Percentiles rank a stretch among this genome's conserved stretches.
Evolutionary conservation across 257 asterid genomes (phyloP).

Genomic region (Leptodermis oblonga): DNA sequence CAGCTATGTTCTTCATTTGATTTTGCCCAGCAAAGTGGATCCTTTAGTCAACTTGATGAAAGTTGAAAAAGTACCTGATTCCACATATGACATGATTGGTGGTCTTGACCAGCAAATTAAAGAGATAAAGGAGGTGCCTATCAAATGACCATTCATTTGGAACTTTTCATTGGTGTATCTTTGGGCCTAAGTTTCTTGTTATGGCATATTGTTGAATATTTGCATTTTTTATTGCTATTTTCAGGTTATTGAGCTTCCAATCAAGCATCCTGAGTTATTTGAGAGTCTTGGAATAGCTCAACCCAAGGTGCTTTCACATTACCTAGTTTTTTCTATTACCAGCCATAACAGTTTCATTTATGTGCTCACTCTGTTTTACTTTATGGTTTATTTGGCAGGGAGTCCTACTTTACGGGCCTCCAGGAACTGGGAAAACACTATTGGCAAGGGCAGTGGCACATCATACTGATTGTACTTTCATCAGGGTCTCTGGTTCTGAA

Average conservation of each 20-base stretch:
- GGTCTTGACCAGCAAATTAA: slow-evolving; percentile 97
- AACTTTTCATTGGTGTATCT: neutral
- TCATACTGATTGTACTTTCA: slow-evolving; percentile 71
- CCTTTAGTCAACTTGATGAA: slow-evolving; percentile 94
- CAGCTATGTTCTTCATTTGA: slow-evolving; percentile 89
- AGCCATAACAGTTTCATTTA: neutral
- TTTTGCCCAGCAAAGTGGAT: slow-evolving; percentile 92
- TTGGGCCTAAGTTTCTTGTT: neutral
- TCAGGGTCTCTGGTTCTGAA: slow-evolving; percentile 69
- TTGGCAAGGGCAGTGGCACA: slow-evolving; percentile 78
- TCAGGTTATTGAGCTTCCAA: slow-evolving; percentile 73
- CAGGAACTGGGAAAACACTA: slow-evolving; percentile 72
- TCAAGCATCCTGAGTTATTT: slow-evolving; percentile 68
- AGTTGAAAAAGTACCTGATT: slow-evolving; percentile 96
- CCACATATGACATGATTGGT: slow-evolving; percentile 99
- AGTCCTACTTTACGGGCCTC: slow-evolving; percentile 72
- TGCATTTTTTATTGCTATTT: neutral
- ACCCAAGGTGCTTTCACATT: slow-evolving; percentile 53
- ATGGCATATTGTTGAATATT: neutral
- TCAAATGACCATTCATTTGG: slow-evolving; percentile 9
- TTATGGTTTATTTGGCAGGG: slow-evolving; percentile 35
- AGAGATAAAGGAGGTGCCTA: slow-evolving; percentile 82
- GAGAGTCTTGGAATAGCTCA: slow-evolving; percentile 82
- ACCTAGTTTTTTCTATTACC: slow-evolving; percentile 4
- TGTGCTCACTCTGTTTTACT: neutral